Percentiles rank a stretch among this genome's conserved stretches.
phyloP scores from a whole-genome alignment of 495 filamentous ascomycete species.

The Talaromyces adpressus region DNA sequence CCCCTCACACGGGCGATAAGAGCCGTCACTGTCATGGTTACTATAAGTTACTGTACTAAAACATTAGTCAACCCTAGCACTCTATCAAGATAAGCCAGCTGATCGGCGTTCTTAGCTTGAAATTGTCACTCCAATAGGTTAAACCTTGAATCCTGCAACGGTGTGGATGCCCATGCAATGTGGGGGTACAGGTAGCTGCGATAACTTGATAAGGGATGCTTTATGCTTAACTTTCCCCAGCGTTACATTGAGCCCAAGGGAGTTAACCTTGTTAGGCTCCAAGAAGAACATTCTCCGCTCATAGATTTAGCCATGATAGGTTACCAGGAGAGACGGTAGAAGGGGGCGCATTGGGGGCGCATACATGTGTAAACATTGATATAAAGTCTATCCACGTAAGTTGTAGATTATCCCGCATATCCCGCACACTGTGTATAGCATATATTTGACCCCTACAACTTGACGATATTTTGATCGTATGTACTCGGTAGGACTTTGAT shows the following conservation, averaged over 20 bases:
- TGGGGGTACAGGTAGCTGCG: neutral
- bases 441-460: no score
- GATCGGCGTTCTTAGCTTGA: conserved; percentile 10
- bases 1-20: neutral
- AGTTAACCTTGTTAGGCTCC: neutral
- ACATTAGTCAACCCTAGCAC: conserved; percentile 4
- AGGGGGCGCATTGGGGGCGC: neutral
- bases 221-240: neutral
- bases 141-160: neutral
- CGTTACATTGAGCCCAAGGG: neutral
- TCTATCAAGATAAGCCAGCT: conserved; percentile 9
- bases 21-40: neutral
- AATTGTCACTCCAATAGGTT: neutral
- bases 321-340: no score
- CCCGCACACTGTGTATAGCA: neutral
- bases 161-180: neutral
- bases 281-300: neutral
- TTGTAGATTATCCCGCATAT: neutral
- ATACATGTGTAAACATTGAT: no score
- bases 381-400: neutral
- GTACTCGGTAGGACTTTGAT: no score
- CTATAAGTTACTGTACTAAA: neutral
- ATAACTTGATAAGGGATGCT: neutral
- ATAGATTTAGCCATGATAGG: neutral
- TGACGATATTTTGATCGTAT: neutral